A percentile compares a stretch with the other conserved stretches of the same genome.
These are phyloP conservation scores for Tetrastigma voinierianum DNA, from an alignment of 164 flowering plant genomes.

Conservation along the genomic window DNA sequence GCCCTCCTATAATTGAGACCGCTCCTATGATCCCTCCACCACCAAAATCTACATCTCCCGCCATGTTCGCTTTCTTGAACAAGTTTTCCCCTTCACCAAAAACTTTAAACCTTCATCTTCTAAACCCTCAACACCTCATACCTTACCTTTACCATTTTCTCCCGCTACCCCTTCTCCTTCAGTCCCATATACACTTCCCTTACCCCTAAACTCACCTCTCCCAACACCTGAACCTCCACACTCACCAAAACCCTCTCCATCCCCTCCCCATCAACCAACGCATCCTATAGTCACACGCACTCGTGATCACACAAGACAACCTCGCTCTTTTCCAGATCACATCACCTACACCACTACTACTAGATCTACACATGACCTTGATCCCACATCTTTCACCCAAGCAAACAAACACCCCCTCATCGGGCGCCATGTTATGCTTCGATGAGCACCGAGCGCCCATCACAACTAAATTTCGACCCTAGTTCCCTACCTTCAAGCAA, in stretches of 20 bases:
- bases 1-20: not conserved
- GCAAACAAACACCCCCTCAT: too few species aligned
- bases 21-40: not conserved
- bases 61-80: constrained; percentile 8
- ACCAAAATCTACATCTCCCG: not conserved
- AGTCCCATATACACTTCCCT: not conserved
- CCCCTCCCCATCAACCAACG: not conserved
- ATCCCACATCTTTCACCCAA: too few species aligned
- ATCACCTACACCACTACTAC: too few species aligned
- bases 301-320: too few species aligned
- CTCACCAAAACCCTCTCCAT: too few species aligned
- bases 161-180: too few species aligned
- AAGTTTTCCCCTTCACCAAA: constrained; percentile 2
- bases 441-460: not conserved
- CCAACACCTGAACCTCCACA: too few species aligned
- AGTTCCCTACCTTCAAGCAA: not conserved
- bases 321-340: too few species aligned
- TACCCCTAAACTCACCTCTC: too few species aligned
- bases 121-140: not conserved
- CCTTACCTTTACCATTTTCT: not conserved
- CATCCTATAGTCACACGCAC: too few species aligned
- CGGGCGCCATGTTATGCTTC: too few species aligned
- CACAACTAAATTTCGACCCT: constrained; percentile 5
- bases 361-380: too few species aligned
- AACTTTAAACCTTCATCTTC: not conserved